A percentile compares a stretch with the other conserved stretches of the same genome.
Evolutionary conservation across 306 rosid species (phyloP).

Genomic region (Glycine latifolia): DNA sequence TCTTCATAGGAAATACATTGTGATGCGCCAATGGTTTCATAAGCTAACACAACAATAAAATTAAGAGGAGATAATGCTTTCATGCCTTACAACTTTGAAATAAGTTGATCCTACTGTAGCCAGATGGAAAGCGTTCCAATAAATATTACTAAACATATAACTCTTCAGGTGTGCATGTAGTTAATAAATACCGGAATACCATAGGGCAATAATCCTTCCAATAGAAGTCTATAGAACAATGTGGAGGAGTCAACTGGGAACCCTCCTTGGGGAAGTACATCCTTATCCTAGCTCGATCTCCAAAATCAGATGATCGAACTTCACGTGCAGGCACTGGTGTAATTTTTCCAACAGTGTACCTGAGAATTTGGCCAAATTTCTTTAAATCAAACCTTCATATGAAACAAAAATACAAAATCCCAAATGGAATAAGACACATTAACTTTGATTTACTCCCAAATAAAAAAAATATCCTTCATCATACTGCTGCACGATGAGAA

Average conservation of each 20-base stretch:
- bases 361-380: conserved; percentile 59
- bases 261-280: conserved; percentile 90
- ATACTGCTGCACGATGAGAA: background rate
- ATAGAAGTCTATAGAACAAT: conserved; percentile 76
- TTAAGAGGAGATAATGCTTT: background rate
- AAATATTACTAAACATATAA: conserved; percentile 30
- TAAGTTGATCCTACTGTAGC: background rate
- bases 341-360: conserved; percentile 97
- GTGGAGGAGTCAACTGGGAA: conserved; percentile 94
- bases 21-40: conserved; percentile 1
- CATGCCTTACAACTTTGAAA: conserved; percentile 18
- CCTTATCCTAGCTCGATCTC: conserved; percentile 88
- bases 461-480: too few relatives aligned
- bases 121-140: conserved; percentile 43
- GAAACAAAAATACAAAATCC: conserved; percentile 23
- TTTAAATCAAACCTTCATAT: conserved; percentile 33
- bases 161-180: conserved; percentile 17
- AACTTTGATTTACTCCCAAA: too few relatives aligned
- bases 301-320: conserved; percentile 95
- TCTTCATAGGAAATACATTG: background rate
- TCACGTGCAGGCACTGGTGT: conserved; percentile 97
- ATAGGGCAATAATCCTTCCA: conserved; percentile 99
- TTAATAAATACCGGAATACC: conserved; percentile 88
- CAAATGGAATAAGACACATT: too few relatives aligned
- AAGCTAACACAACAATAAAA: conserved; percentile 1